Base-by-base conservation (phyloP, 169 alveolate genomes). In the Cryptosporidium sp. region DNA sequence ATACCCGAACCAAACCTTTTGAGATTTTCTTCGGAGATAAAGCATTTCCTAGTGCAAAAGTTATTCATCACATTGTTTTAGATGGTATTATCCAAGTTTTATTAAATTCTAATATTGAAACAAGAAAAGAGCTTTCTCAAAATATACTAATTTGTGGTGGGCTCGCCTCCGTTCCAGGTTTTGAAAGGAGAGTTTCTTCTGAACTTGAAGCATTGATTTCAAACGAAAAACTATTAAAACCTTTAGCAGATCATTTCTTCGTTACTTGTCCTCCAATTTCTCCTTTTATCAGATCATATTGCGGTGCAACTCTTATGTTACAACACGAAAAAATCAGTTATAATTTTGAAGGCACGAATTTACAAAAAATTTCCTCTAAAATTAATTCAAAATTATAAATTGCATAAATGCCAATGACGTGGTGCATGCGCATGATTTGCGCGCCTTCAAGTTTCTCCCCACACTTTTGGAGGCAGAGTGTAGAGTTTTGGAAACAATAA, bases 231-330 rank as follows among this genome's bases (percentile, higher is more conserved):
- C 9, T 18, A 23, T 14, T 80, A 14, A 43, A 45, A 31, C 37
- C 71, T 21, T 26, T 80, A 18, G 31, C 55, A 2, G 75, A 80
- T n/a, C 55, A 21, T 18, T 26, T 80, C 21, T 62, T 62, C 31
- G 75, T 80, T 12, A 41, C 75, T n/a, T 35, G 70, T 12, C 89
- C 89, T 37, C 89, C 89, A 9, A 80, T 80, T 37, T 80, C 89
- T 0, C 89, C 89, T 8, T 80, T 80, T 62, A 26, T 80, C 31
- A 59, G 89, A 45, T 80, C 89, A 18, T 80, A 80, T 37, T 35
- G 14, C 5, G 89, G 89, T 26, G 70, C 89, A 29, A 45, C 50
- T 26, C 43, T 80, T 5, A 62, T 62, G 73, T 29, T 65, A 23
- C 67, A 55, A 55, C 31, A 55, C 2, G 35, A 55, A n/a, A 55